phyloP scores from a whole-genome alignment of 371 early-diverging fungal genomes.

The Choanephora cucurbitarum region DNA sequence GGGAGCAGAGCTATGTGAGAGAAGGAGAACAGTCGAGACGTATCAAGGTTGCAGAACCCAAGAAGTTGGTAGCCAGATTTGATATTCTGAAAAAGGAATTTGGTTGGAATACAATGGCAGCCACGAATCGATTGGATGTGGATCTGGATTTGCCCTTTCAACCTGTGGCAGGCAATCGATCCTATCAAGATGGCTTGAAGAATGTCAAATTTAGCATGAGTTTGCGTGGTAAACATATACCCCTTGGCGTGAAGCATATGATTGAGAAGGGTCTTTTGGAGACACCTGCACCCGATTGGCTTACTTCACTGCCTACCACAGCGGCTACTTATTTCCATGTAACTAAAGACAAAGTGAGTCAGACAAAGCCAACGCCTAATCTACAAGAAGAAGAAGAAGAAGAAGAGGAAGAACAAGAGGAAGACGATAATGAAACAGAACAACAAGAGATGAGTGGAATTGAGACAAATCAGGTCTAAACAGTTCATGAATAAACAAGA shows the following conservation, averaged over 20 bases:
- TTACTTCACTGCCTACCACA: conserved; percentile 32
- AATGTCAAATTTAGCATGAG: conserved; percentile 25
- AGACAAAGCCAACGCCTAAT: conserved; percentile 7
- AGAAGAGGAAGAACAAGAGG: conserved; percentile 1
- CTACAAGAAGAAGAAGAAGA: conserved; percentile 6
- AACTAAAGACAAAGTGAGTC: conserved; percentile 19
- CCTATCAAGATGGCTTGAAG: neutral
- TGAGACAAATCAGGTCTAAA: no score
- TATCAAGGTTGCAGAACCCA: conserved; percentile 32
- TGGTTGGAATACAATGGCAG: conserved; percentile 9
- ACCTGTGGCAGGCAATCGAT: neutral
- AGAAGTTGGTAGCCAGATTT: conserved; percentile 17
- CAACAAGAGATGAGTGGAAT: no score
- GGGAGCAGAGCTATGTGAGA: conserved; percentile 15
- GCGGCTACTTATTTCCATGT: conserved; percentile 21
- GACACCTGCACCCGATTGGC: conserved; percentile 44
- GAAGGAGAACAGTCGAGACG: conserved; percentile 29
- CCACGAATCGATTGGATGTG: neutral
- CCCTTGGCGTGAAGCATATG: conserved; percentile 49
- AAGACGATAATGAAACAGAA: no score
- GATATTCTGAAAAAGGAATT: conserved; percentile 13
- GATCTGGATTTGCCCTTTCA: conserved; percentile 11
- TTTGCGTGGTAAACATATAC: conserved; percentile 52
- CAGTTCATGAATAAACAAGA: no score
- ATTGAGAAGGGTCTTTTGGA: conserved; percentile 40